Percentiles rank a stretch among this genome's conserved stretches.
Conservation (phyloP, 192 early-diverging fungal species). For the Neocallimastix lanati region DNA sequence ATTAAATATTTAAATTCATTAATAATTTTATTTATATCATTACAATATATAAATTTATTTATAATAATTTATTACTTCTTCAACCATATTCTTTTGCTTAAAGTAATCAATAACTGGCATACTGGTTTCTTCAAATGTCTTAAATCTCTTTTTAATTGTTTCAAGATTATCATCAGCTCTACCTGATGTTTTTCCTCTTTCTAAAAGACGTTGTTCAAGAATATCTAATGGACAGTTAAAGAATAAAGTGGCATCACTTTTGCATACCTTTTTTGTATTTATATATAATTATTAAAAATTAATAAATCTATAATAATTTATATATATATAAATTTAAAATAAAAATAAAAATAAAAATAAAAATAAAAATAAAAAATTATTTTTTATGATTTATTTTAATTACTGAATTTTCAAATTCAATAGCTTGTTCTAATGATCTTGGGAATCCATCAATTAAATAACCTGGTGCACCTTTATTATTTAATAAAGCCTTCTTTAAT, state of each 20-base stretch:
- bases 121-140: slow-evolving; percentile 15
- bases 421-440: slow-evolving; percentile 24
- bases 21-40: too few relatives aligned
- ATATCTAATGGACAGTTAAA: slow-evolving; percentile 29
- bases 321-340: too few relatives aligned
- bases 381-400: too few relatives aligned
- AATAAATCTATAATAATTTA: too few relatives aligned
- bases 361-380: too few relatives aligned
- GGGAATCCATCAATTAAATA: slow-evolving; percentile 25
- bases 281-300: too few relatives aligned
- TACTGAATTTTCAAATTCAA: slow-evolving; percentile 22
- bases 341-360: too few relatives aligned
- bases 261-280: slow-evolving; percentile 2
- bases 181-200: slow-evolving; percentile 30
- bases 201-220: slow-evolving; percentile 27
- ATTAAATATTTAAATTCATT: too few relatives aligned
- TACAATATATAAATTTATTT: too few relatives aligned
- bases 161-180: slow-evolving; percentile 36
- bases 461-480: background rate
- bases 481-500: slow-evolving; percentile 2
- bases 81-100: slow-evolving; percentile 2
- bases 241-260: slow-evolving; percentile 20
- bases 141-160: slow-evolving; percentile 27
- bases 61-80: slow-evolving; percentile 6
- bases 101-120: slow-evolving; percentile 23